Evolutionary conservation across 371 early-diverging fungal genomes (phyloP), one percentile per base, ranked within the genome.

Genomic region (Mucor sp.): DNA sequence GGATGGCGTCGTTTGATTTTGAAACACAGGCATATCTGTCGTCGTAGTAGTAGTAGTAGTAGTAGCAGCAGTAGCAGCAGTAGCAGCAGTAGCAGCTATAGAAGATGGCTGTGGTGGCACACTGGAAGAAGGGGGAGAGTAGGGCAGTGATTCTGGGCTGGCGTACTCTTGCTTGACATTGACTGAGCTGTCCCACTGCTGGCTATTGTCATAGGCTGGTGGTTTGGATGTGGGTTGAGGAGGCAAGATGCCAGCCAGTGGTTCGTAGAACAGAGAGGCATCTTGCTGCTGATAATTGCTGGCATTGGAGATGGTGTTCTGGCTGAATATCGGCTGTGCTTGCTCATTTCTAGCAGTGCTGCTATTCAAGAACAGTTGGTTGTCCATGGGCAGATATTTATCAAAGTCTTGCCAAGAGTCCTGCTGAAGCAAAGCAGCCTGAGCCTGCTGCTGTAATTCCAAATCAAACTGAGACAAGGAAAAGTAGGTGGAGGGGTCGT

Each of bases 391-490:
- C 30, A 81, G 43, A 28, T 76, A 81, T 65, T 68, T 74, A 69
- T 80, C 81, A 48, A 78, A 71, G 43, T 76, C 76, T 50, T 78
- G 81, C 78, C 78, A 77, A 30, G 60, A 63, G 33, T 75, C 74
- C 62, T 77, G 71, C 35, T 71, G 67, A 35, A 79, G 47, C 43
- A 80, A 47, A 25, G 78, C 70, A 9, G 73, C 71, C 59, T 81
- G 81, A 4, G 81, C 81, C 65, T 81, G 81, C 61, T 81, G 77
- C 44, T 81, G 81, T 25, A 81, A 60, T 61, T 78, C 71, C 27
- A 78, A 57, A 32, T 78, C 81, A 41, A 81, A 76, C 44, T 81
- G 77, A 11, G 81, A 78, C 14, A 81, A 64, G 12, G 75, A 71
- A 17, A 75, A 68, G 35, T 71, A 75, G 30, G 41, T 63, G n/a